These are phyloP conservation scores for Apiospora saccharicola DNA, from an alignment of 2,329 filamentous ascomycete species.

Conservation along the genomic window DNA sequence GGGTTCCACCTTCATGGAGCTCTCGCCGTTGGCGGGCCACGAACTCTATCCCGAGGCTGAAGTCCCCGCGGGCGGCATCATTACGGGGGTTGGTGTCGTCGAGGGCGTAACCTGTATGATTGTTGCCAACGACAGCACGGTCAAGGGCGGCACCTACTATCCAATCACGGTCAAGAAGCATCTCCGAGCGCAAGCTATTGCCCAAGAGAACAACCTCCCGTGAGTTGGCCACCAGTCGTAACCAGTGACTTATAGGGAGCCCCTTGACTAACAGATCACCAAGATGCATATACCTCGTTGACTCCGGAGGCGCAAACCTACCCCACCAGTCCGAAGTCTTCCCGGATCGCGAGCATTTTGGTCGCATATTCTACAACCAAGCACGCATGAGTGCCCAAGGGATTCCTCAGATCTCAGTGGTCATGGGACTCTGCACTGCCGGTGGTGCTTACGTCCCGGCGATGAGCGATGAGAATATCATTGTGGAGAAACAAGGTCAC, in stretches of 20 bases:
- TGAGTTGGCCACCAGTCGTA: slow-evolving; percentile 46
- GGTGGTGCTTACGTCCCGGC: slow-evolving; percentile 95
- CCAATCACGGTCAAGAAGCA: slow-evolving; percentile 99
- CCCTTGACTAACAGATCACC: not conserved
- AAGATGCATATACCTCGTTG: slow-evolving; percentile 92
- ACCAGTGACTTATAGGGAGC: not conserved
- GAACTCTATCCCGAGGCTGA: slow-evolving; percentile 87
- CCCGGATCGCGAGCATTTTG: slow-evolving; percentile 93
- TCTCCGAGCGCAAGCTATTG: slow-evolving; percentile 87
- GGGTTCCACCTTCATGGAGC: slow-evolving; percentile 88
- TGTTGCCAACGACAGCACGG: slow-evolving; percentile 94
- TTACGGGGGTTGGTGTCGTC: slow-evolving; percentile 89
- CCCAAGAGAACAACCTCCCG: slow-evolving; percentile 82
- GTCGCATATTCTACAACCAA: slow-evolving; percentile 98
- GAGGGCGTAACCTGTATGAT: slow-evolving; percentile 93
- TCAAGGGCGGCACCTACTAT: slow-evolving; percentile 97
- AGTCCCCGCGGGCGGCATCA: slow-evolving; percentile 87
- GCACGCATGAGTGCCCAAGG: slow-evolving; percentile 88
- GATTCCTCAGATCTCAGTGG: slow-evolving; percentile 92
- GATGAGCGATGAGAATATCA: slow-evolving; percentile 98
- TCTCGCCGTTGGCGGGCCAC: slow-evolving; percentile 90
- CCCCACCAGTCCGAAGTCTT: slow-evolving; percentile 97
- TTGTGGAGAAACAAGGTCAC: slow-evolving; percentile 93
- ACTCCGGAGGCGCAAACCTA: slow-evolving; percentile 93
- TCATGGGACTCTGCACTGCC: slow-evolving; percentile 97